Conservation (phyloP, 2,329 filamentous ascomycete species). For the Davidsoniella neocaledoniae region DNA sequence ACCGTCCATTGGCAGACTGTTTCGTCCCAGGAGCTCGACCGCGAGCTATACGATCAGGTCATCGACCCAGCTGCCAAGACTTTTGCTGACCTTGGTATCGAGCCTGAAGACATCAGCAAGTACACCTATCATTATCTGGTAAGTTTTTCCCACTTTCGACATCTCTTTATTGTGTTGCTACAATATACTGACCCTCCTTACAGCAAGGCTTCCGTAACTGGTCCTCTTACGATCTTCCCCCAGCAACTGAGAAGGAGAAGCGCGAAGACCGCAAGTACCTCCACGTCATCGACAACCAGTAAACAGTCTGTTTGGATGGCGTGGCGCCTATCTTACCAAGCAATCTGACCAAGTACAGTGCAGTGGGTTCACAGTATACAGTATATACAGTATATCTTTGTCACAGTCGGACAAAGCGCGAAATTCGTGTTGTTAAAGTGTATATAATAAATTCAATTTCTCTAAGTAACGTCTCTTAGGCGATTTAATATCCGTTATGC, state of each 20-base stretch:
- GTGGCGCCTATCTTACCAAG: background rate
- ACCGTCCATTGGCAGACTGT: conserved; percentile 76
- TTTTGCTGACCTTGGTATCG: conserved; percentile 82
- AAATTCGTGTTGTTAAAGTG: conserved; percentile 2
- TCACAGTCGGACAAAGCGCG: conserved; percentile 6
- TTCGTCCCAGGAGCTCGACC: conserved; percentile 72
- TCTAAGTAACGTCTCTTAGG: too few species aligned
- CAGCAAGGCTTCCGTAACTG: conserved; percentile 83
- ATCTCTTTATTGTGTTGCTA: background rate
- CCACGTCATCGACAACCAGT: conserved; percentile 82
- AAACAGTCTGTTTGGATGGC: conserved; percentile 20
- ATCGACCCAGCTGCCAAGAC: conserved; percentile 90
- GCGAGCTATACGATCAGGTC: conserved; percentile 81
- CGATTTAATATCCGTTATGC: too few species aligned
- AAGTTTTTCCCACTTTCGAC: conserved; percentile 22
- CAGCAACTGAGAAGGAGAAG: conserved; percentile 87
- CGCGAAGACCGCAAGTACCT: conserved; percentile 91
- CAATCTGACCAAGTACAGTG: conserved; percentile 8
- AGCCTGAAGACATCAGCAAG: conserved; percentile 69
- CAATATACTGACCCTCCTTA: conserved; percentile 19
- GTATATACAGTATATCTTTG: conserved; percentile 4
- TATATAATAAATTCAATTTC: background rate
- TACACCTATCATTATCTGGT: conserved; percentile 91
- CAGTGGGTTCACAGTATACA: conserved; percentile 4
- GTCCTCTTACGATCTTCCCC: conserved; percentile 81